Percentiles rank a stretch among this genome's conserved stretches.
Evolutionary conservation across 495 filamentous ascomycete genomes (phyloP).

Genomic region (Penicillium pancosmium): DNA sequence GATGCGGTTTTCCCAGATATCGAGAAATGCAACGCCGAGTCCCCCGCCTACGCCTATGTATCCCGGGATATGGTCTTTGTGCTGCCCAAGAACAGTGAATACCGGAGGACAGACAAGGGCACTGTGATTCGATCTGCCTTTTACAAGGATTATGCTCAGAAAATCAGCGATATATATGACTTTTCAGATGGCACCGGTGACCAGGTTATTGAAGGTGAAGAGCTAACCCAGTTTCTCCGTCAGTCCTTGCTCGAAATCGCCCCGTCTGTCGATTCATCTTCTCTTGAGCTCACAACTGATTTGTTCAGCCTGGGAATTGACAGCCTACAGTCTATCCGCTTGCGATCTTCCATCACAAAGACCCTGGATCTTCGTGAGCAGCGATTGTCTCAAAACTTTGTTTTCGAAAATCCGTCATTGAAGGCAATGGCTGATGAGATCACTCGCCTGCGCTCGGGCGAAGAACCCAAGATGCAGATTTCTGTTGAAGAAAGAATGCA

Average conservation of each 20-base stretch:
- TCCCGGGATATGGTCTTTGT: constrained; percentile 52
- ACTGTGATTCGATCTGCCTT: constrained; percentile 54
- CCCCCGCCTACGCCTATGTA: constrained; percentile 50
- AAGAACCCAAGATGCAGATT: constrained; percentile 14
- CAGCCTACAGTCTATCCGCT: constrained; percentile 49
- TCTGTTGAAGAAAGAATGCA: constrained; percentile 27
- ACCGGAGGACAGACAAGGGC: constrained; percentile 54
- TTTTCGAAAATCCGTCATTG: constrained; percentile 43
- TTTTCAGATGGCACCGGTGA: constrained; percentile 17
- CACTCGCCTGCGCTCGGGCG: constrained; percentile 13
- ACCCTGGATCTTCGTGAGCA: constrained; percentile 30
- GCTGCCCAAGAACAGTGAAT: constrained; percentile 41
- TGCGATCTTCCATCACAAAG: constrained; percentile 40
- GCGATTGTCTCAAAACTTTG: constrained; percentile 42
- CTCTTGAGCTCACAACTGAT: constrained; percentile 34
- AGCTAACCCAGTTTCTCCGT: constrained; percentile 23
- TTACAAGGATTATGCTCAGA: constrained; percentile 44
- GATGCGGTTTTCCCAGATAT: constrained; percentile 48
- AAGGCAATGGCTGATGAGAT: constrained; percentile 29
- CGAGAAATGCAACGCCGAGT: constrained; percentile 42
- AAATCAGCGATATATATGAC: constrained; percentile 49
- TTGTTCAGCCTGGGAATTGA: constrained; percentile 54
- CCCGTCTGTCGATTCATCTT: constrained; percentile 16
- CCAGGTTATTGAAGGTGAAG: constrained; percentile 12
- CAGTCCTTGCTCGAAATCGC: constrained; percentile 19